Conservation (phyloP, 305 asterid species). For the Ruellia speciosa region DNA sequence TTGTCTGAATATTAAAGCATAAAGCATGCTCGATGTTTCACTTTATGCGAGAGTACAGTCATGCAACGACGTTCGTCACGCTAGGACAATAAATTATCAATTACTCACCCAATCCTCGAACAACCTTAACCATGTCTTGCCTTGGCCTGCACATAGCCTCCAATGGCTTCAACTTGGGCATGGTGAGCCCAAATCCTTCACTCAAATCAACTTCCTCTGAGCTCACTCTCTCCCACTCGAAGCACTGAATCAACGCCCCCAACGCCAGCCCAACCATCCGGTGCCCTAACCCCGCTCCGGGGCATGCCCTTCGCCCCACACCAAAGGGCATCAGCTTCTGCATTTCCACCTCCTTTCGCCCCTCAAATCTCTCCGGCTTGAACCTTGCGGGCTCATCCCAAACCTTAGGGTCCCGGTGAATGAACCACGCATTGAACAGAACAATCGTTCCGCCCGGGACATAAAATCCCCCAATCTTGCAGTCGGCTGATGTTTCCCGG, state of each 20-base stretch:
- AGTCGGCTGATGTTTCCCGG: conserved; percentile 30
- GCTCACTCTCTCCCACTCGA: conserved; percentile 31
- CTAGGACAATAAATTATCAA: no score
- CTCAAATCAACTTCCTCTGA: conserved; percentile 25
- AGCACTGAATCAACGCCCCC: conserved; percentile 40
- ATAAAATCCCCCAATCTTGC: conserved; percentile 32
- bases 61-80: no score
- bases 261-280: conserved; percentile 32
- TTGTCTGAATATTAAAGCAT: no score
- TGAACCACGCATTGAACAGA: conserved; percentile 39
- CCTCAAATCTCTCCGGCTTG: conserved; percentile 36
- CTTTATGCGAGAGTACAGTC: no score
- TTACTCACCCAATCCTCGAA: conserved; percentile 1
- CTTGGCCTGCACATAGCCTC: conserved; percentile 31
- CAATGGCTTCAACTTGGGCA: conserved; percentile 39
- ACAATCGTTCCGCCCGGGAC: conserved; percentile 31
- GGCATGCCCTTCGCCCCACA: conserved; percentile 44
- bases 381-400: conserved; percentile 33
- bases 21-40: no score
- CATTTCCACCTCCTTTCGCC: conserved; percentile 22
- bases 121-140: conserved; percentile 18
- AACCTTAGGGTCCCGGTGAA: conserved; percentile 33
- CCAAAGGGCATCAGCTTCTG: conserved; percentile 39
- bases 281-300: conserved; percentile 34
- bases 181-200: conserved; percentile 40